Base-by-base conservation (phyloP, 345 rosid species). In the Capsella bursapastoris region DNA sequence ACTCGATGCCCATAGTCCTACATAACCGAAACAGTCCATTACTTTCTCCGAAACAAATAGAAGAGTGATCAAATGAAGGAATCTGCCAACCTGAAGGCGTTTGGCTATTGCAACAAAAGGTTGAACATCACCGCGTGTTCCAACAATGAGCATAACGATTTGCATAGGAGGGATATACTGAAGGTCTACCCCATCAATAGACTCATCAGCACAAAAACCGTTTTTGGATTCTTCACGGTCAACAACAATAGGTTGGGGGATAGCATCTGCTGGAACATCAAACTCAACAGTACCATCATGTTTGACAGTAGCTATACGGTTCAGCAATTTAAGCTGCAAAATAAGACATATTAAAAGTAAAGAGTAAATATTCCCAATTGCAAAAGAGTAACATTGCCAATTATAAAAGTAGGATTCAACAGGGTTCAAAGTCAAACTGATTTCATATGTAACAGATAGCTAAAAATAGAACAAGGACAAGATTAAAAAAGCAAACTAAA, bases 1-100 rank as follows among this genome's bases (percentile, higher is more conserved):
- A 96, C 99, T 57, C 99, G 90, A 89, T 96, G 99, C 29, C 99
- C 99, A 81, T 89, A 89, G 73, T 96, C 98, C 99, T 96, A 89
- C 94, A 84, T 28, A 58, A 32, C 76, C 40, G 74, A 60, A 15
- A 22, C n/a, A 44, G 5, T 64, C 37, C 13, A 29, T 41, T 27
- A 60, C 27, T 8, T 6, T 7, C 43, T 40, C 13, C 51, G 16
- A 15, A 22, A 43, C 35, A 71, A 48, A n/a, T 45, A 37, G 0
- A 22, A 9, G 18, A 16, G 65, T 18, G 34, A 3, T 11, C 34
- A 32, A 50, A 53, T 45, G 32, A 66, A 64, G 32, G 61, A 16
- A 72, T 38, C 13, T 51, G 48, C 53, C 27, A 49, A 91, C 97
- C 97, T 91, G 97, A 62, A 91, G 83, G 25, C 87, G 81, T 82